Conservation (phyloP, 2,329 filamentous ascomycete species). For the Fusarium globosum region DNA sequence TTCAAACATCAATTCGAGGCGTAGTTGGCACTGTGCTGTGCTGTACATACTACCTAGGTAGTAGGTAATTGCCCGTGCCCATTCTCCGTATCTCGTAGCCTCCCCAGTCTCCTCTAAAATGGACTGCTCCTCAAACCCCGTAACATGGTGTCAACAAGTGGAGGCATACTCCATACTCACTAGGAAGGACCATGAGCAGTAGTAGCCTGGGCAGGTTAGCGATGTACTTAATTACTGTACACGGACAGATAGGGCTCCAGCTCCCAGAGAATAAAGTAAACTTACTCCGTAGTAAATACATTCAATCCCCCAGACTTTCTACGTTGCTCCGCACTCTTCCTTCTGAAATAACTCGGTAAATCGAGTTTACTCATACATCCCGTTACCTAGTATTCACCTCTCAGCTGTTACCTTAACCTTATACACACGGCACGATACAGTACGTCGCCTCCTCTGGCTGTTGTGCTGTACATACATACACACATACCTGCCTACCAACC, state of each 20-base stretch:
- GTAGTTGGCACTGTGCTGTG: slow-evolving; percentile 26
- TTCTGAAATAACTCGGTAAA: slow-evolving; percentile 1
- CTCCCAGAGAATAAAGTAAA: slow-evolving; percentile 9
- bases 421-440: background rate
- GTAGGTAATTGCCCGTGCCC: background rate
- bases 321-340: slow-evolving; percentile 20
- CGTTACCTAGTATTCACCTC: background rate
- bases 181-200: slow-evolving; percentile 9
- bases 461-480: background rate
- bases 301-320: slow-evolving; percentile 30
- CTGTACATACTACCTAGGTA: background rate
- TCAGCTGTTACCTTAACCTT: background rate
- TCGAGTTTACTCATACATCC: background rate
- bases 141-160: slow-evolving; percentile 36
- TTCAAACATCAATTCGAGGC: slow-evolving; percentile 26
- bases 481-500: background rate
- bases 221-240: background rate
- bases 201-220: slow-evolving; percentile 8
- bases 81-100: background rate
- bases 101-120: slow-evolving; percentile 14
- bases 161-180: slow-evolving; percentile 33
- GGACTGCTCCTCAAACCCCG: slow-evolving; percentile 30
- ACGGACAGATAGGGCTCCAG: slow-evolving; percentile 24
- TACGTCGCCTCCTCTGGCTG: background rate
- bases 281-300: slow-evolving; percentile 18